Evolutionary conservation across 1,139 yeast genomes (phyloP), one percentile per base, ranked within the genome.

Genomic region (Pichia sp.): DNA sequence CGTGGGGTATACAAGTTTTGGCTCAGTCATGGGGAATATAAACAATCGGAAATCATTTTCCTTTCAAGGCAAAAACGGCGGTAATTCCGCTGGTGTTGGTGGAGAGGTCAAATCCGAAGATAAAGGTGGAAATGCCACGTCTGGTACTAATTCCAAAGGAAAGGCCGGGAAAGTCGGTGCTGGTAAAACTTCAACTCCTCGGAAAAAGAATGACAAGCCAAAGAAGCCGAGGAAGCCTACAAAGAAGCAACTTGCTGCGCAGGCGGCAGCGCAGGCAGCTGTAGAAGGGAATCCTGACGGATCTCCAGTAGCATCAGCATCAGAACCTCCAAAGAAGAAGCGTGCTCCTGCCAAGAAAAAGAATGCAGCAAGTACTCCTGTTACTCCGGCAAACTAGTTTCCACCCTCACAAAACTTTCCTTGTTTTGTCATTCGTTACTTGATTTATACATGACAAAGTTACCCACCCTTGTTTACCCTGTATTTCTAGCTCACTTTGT

Each of bases 231-330:
- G 69, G 55, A 68, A 64, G 43, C 69, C 67, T 17, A 66, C 69
- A 4, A 70, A 68, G 61, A 70, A 68, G 55, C 72, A 69, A 47
- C 63, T 66, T 44, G 67, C 69, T 12, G 67, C 64, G 12, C 64
- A 60, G 49, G 65, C 64, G 8, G 63, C 61, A 16, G 59, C 61
- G 3, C 53, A 58, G 8, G 56, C 63, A 31, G 58, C 60, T 46
- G 54, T 57, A 16, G 49, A 40, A 16, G 52, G 45, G 10, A 58
- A 60, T 14, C 57, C 55, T 14, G 54, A 42, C 14, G 41, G 41
- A 38, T 10, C 41, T 38, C 14, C 55, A 5, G 55, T 55, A 5
- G 50, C 62, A 16, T 52, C 61, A n/a, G 58, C 59, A 17, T 52
- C 42, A 14, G 64, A 64, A 46, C 64, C 69, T 16, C 63, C 68